These are phyloP conservation scores for Blastomyces parvus DNA, from an alignment of 2,329 filamentous ascomycete genomes.

Conservation along the genomic window DNA sequence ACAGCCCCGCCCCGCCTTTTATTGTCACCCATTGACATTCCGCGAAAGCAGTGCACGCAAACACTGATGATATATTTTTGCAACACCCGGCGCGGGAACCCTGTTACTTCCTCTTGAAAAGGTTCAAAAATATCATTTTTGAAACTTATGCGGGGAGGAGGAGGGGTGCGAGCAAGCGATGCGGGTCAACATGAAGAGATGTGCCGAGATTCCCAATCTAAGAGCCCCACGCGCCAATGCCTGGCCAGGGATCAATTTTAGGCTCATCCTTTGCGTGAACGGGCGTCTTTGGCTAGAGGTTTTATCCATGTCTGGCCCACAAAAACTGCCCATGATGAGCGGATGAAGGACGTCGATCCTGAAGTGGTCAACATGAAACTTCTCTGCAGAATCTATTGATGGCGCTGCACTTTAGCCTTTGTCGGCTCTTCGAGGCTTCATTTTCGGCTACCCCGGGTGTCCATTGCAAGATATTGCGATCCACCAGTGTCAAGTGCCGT, in stretches of 20 bases:
- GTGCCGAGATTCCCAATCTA: neutral
- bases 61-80: neutral
- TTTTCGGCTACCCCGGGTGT: neutral
- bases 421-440: neutral
- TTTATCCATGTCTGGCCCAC: conserved; percentile 2
- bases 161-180: neutral
- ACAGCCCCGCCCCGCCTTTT: neutral
- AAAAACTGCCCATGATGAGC: neutral
- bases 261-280: neutral
- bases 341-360: neutral
- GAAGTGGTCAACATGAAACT: neutral
- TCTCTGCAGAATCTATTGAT: neutral
- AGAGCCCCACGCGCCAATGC: neutral
- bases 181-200: neutral
- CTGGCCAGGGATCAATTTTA: neutral
- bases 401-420: neutral
- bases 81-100: neutral
- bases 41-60: neutral
- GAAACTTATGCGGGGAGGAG: neutral
- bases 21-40: neutral
- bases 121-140: neutral
- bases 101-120: neutral
- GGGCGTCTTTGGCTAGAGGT: neutral
- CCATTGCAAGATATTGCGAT: neutral
- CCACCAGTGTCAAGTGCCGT: neutral